phyloP scores from a whole-genome alignment of 257 asterid genomes.

The Ehretia macrophylla region DNA sequence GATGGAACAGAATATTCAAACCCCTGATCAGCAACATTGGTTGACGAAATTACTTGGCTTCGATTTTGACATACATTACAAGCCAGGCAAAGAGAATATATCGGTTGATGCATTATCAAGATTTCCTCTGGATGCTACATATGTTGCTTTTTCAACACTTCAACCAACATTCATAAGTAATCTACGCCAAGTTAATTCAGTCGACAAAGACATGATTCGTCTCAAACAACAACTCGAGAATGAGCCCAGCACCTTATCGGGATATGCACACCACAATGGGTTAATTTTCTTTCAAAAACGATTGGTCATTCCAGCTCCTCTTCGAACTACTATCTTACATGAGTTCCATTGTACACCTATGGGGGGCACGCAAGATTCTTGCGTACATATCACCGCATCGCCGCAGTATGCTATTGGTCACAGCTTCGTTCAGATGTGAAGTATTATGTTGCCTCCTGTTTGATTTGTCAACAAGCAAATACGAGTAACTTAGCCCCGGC shows the following conservation, averaged over 20 bases:
- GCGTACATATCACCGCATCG: neutral
- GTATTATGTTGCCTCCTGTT: neutral
- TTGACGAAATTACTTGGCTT: no score
- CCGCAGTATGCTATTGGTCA: neutral
- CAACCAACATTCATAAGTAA: neutral
- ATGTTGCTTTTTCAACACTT: neutral
- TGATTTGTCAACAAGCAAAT: neutral
- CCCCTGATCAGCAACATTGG: no score
- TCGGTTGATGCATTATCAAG: constrained; percentile 7
- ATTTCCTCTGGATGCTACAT: no score
- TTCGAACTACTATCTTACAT: no score
- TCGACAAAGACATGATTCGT: no score
- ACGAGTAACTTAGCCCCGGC: neutral
- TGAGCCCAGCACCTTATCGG: no score
- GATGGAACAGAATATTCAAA: neutral
- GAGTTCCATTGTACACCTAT: no score
- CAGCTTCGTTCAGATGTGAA: neutral
- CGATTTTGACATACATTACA: constrained; percentile 5
- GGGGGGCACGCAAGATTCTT: neutral
- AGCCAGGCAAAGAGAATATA: no score
- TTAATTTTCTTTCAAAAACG: neutral
- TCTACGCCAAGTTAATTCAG: no score
- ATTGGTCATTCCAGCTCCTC: no score
- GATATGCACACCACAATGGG: no score
- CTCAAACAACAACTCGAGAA: no score